Base-by-base conservation (phyloP, 306 rosid species). In the barrel medic (Medicago truncatula) region DNA sequence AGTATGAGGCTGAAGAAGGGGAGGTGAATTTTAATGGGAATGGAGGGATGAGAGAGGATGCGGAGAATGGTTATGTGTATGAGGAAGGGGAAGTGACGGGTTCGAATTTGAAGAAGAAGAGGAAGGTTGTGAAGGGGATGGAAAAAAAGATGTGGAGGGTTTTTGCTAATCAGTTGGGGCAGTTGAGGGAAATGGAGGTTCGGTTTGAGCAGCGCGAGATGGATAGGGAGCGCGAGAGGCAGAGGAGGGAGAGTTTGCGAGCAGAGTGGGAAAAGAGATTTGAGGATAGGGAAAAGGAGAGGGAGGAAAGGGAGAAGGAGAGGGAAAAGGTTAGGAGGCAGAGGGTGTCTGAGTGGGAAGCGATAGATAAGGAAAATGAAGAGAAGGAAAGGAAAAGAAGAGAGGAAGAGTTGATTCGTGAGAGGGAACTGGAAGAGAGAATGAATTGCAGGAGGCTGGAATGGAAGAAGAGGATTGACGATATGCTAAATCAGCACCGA, bases 391-490 rank as follows among this genome's bases (percentile, higher is more conserved):
- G 88, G 80, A 87, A 93, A 82, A 88, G 96, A 77, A 86, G 94
- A 82, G 96, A 92, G 76, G 96, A 90, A 44, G 92, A 84, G 76
- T 81, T 91, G 73, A 71, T 80, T 76, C 83, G 68, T 10, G 92
- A 86, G 75, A 85, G 91, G 84, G 93, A 92, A 75, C 86, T 89
- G 88, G 96, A 92, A 76, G 98, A 90, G 75, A 85, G 97, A 77
- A 90, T 86, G 88, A 88, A 85, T 34, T 86, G 87, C 82, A 88
- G 90, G 82, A 83, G 97, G 76, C 61, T 78, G 20, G 97, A 92
- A 60, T 89, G 97, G 97, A 92, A 86, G 93, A 88, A 84, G 84
- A 85, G 98, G 91, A 83, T 95, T 20, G 96, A 92, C 20, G 92
- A 87, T 60, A 82, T 87, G 89, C 83, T 89, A 80, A 85, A 71